Evolutionary conservation across 306 rosid species (phyloP), one percentile per base, ranked within the genome.

Genomic region (Gastrolobium villosum): DNA sequence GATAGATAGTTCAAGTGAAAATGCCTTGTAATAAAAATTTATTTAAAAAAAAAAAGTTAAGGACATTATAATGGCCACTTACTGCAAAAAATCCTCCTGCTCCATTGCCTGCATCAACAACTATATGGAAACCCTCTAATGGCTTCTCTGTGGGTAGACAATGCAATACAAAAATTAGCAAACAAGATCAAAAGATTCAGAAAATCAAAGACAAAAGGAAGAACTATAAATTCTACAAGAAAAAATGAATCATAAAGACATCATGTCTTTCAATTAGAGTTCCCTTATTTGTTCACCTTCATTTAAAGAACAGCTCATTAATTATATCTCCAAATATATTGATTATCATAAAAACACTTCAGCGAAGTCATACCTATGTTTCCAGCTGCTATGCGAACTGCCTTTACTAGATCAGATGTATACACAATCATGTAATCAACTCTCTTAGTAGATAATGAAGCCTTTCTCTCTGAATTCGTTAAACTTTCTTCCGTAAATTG

Each of bases 61-160:
- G 2, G 76, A 72, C 50, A 70, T 48, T 4, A 67, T 37, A 56
- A 70, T 55, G 62, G 65, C 20, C 60, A 84, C 87, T 84, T 85
- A 91, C 99, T 0, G 94, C 94, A 35, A 92, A 92, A 86, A 95
- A 95, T 4, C 98, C 98, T 70, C 98, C 99, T 26, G 98, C 98
- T 78, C 98, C 99, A 75, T 95, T 95, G 78, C 99, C 98, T 50
- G 98, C 98, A 78, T 92, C 99, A 57, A 95, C 99, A 72, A 95
- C 89, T 78, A 95, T 77, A 81, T 95, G 99, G 84, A 95, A 92
- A 70, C 99, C 98, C 72, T 90, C 97, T 89, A 92, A 74, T 40
- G 99, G 99, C 83, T 85, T 95, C 84, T 92, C 99, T 91, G 86
- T 48, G 15, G 72, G 81, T 53, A 72, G 56, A 77, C 26, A 79